Evolutionary conservation across 1,284 basidiomycete genomes (phyloP), one percentile per base, ranked within the genome.

Genomic region (Boletellus deceptivus): DNA sequence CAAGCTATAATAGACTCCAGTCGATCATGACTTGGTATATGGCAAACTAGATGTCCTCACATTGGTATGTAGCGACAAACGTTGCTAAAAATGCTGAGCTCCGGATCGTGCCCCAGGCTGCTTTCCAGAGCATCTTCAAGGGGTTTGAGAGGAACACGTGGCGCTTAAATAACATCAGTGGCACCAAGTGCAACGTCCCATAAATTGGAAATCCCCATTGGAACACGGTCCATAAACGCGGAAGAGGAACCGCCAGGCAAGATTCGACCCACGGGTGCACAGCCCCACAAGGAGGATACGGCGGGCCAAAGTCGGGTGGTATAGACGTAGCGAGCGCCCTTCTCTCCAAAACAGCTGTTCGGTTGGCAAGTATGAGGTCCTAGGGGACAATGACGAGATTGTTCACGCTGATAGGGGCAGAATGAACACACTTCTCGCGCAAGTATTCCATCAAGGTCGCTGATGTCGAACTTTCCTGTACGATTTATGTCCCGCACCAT

Each of bases 131-230:
- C 70, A 91, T 84, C 33, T 71, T 74, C 14, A 76, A 63, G 0
- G 89, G 92, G 56, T 85, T 77, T 47, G 79, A 74, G 50, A 76
- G 60, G 64, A 92, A 86, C 0, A 71, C 68, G 20, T 74, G 71
- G 41, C 83, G 71, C 64, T 90, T 89, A 69, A 95, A 91, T 16
- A 94, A 72, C 11, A 94, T 70, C 54, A 84, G 77, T 0, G 96
- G 96, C 31, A 98, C 84, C 55, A 98, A 80, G 70, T 98, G 93
- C 38, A 99, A 73, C 0, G 93, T 93, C 18, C 91, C 85, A 61
- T 98, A 99, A 38, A 88, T 81, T 3, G 86, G 86, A 31, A 89
- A 65, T 76, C 94, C 94, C 88, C 88, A 95, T 60, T 80, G 80
- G 64, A 89, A 91, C 3, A 97, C 93, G 18, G 80, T 74, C 59